Evolutionary conservation across 768 basidiomycete species (phyloP), one percentile per base, ranked within the genome.

Genomic region (Leccinum fibrillosum): DNA sequence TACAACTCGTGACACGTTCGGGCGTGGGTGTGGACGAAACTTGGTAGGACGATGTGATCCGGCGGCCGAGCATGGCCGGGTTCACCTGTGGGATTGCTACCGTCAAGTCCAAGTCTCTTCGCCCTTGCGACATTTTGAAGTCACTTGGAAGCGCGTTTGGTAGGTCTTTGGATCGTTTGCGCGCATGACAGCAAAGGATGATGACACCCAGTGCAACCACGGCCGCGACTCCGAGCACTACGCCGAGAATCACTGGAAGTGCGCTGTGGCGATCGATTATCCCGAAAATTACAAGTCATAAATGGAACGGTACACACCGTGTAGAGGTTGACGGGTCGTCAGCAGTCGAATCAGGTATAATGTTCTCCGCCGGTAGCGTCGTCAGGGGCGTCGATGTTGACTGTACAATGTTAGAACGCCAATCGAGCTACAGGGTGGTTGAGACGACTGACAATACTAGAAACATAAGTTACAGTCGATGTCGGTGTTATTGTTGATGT

Each of bases 191-290:
- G 49, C 32, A 49, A n/a, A 56, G 48, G 50, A 69, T 3, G 45
- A 23, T 17, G 2, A 61, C 11, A 19, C 49, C 47, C 13, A 69
- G 49, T 15, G 30, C 56, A 52, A 61, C 10, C 19, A 62, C 35
- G 28, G 25, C 55, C 21, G 59, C 23, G 7, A 50, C 10, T 19
- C 54, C 60, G 12, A 69, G 39, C 21, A 64, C 30, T 2, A 35
- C 34, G 23, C 54, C 50, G 15, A 66, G 54, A 54, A 69, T 62
- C 15, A 49, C n/a, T 2, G 56, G 34, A 34, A 62, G 49, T 25
- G n/a, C 17, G 17, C 66, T 69, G 19, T 6, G 17, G 35, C 15
- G 37, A 21, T 48, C 51, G 15, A 32, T 52, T 19, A 52, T 64
- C 50, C 8, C 57, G 30, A 8, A 34, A 49, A 32, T 25, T 21